Conservation (phyloP, 495 filamentous ascomycete species). For the Neurospora discreta region DNA sequence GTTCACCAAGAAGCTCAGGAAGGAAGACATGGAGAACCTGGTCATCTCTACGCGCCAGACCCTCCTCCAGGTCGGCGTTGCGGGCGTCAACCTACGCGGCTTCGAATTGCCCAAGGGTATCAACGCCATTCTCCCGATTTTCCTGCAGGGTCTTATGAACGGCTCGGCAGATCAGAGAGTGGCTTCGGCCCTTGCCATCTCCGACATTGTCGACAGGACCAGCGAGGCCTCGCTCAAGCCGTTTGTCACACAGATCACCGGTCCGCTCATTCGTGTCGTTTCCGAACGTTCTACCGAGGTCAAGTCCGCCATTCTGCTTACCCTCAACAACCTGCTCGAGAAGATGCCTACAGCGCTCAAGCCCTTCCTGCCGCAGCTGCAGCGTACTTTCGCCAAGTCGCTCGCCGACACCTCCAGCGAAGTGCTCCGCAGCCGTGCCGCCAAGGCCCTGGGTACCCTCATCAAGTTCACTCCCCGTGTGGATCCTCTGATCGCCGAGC, state of each 20-base stretch:
- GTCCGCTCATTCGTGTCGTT: conserved; percentile 91
- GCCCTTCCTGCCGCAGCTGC: conserved; percentile 92
- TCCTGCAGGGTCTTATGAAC: conserved; percentile 95
- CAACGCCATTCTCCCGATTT: conserved; percentile 91
- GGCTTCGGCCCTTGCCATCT: conserved; percentile 84
- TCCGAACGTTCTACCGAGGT: conserved; percentile 92
- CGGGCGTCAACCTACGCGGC: conserved; percentile 74
- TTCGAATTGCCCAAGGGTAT: conserved; percentile 95
- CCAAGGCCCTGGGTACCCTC: conserved; percentile 90
- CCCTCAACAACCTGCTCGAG: conserved; percentile 86
- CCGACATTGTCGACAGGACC: conserved; percentile 88
- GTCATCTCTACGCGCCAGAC: conserved; percentile 76
- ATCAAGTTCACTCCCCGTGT: conserved; percentile 95
- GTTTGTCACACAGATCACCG: conserved; percentile 95
- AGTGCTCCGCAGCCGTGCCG: conserved; percentile 71
- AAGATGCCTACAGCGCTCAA: conserved; percentile 95
- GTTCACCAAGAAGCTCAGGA: conserved; percentile 78
- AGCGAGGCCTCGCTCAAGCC: conserved; percentile 73
- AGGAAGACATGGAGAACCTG: conserved; percentile 97
- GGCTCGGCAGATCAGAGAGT: conserved; percentile 84
- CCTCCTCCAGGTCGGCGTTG: conserved; percentile 74
- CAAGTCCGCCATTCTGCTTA: conserved; percentile 87
- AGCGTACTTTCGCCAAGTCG: conserved; percentile 92
- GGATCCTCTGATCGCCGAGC: conserved; percentile 73
- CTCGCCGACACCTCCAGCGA: conserved; percentile 91